A percentile compares a stretch with the other conserved stretches of the same genome.
Conservation (phyloP, 192 early-diverging fungal species). For the Backusella australiensis region DNA sequence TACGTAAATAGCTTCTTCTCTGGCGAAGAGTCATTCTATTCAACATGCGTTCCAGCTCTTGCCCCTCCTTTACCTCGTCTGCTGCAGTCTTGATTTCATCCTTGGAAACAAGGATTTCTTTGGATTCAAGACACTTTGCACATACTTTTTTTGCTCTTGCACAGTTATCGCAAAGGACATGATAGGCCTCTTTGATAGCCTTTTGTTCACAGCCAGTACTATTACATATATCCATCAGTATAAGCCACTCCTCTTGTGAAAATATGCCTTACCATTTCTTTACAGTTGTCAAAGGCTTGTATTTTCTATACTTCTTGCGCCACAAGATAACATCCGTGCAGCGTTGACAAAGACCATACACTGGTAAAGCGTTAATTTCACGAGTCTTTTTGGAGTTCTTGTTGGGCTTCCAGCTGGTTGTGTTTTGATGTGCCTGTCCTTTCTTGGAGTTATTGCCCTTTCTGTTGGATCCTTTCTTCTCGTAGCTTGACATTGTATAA, state of each 20-base stretch:
- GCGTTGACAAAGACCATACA: conserved; percentile 74
- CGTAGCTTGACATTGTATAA: conserved; percentile 38
- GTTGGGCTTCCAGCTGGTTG: conserved; percentile 82
- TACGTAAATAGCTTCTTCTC: conserved; percentile 75
- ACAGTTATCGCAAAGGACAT: conserved; percentile 89
- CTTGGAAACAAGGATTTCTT: conserved; percentile 57
- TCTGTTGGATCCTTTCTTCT: conserved; percentile 45
- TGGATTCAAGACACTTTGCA: conserved; percentile 82
- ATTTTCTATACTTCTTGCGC: conserved; percentile 94
- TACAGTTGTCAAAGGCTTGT: conserved; percentile 90
- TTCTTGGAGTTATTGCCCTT: conserved; percentile 68
- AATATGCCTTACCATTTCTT: conserved; percentile 74
- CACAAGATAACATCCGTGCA: conserved; percentile 77
- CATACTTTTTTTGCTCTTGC: conserved; percentile 79
- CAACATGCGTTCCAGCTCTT: conserved; percentile 71
- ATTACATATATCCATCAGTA: not conserved
- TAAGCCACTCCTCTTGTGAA: conserved; percentile 9
- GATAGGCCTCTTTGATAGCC: conserved; percentile 90
- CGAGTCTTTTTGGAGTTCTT: conserved; percentile 79
- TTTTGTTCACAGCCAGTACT: conserved; percentile 71
- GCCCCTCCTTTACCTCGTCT: conserved; percentile 65
- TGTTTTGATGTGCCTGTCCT: conserved; percentile 89
- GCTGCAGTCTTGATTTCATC: conserved; percentile 60
- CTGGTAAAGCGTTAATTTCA: conserved; percentile 73
- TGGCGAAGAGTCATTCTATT: conserved; percentile 77